A percentile compares a stretch with the other conserved stretches of the same genome.
phyloP scores from a whole-genome alignment of 176 grass and related monocot species.

The Neostapfia colusana region DNA sequence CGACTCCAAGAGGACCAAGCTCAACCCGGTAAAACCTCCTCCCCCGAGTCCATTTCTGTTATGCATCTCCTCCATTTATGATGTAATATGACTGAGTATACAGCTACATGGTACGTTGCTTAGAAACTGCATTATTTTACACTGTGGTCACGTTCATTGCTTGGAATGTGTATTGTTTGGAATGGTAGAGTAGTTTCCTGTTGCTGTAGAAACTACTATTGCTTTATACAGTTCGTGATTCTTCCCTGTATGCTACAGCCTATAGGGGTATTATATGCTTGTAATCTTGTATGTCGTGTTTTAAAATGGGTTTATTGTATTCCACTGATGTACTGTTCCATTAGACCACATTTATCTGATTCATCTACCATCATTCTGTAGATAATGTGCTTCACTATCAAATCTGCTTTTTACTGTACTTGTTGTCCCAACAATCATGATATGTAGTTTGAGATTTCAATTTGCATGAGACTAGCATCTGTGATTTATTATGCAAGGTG shows the following conservation, averaged over 20 bases:
- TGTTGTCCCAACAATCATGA: too few relatives aligned
- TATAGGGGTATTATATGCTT: too few relatives aligned
- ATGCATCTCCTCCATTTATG: background rate
- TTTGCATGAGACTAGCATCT: too few relatives aligned
- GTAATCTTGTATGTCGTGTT: too few relatives aligned
- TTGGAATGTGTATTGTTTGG: background rate
- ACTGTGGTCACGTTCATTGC: background rate
- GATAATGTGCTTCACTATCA: background rate
- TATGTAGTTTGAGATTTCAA: too few relatives aligned
- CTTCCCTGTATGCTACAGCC: too few relatives aligned
- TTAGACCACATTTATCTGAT: background rate
- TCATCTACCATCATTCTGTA: background rate
- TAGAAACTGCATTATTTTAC: background rate
- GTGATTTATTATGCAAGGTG: too few relatives aligned
- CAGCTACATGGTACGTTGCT: background rate
- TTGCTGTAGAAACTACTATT: background rate
- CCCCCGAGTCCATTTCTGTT: background rate
- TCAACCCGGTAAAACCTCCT: slow-evolving; percentile 29
- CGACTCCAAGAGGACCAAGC: slow-evolving; percentile 50
- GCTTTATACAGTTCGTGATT: too few relatives aligned
- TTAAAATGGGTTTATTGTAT: too few relatives aligned
- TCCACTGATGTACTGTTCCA: too few relatives aligned
- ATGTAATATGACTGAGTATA: background rate
- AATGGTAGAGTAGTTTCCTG: background rate
- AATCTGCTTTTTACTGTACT: too few relatives aligned